Base-by-base conservation (phyloP, 441 rosid genomes). In the Brassica balearica region DNA sequence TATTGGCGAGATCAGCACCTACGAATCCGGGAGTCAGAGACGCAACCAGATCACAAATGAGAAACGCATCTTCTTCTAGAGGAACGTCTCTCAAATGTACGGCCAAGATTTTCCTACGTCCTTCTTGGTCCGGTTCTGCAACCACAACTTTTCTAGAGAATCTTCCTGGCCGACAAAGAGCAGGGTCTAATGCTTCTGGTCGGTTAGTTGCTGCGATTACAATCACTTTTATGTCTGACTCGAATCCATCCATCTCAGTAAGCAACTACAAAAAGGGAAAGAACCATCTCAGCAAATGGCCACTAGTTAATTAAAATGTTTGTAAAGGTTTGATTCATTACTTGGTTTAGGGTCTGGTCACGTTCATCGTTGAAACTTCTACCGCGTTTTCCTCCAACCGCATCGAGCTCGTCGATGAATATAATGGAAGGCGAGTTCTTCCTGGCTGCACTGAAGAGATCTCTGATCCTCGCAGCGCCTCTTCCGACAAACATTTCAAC, bases 331-430 rank as follows among this genome's bases (percentile, higher is more conserved):
- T 23, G 1, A 10, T 55, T 32, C 63, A 60, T 84, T 83, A 82
- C 99, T 92, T 96, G 98, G 82, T 96, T 96, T 71, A 96, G 76
- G 17, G 98, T 96, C 78, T 96, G 97, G 83, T 96, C 98, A 8
- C 98, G 93, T 85, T 96, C 99, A 76, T 96, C 99, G 63, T 96
- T 96, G 82, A 92, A 94, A 81, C 98, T 93, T 81, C 97, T 88
- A 71, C 99, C 97, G 12, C 97, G 97, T 85, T 84, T 94, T 64
- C 99, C 98, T 7, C 98, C 99, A 73, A 96, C 95, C 1, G 93
- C 93, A 76, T 96, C 98, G 53, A 94, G 97, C 87, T 93, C 97
- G 73, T 91, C 98, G 15, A 93, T 91, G 82, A 93, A 93, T 82
- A 93, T 86, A 80, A 93, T 91, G 22, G 97, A 88, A 10, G 95